Base-by-base conservation (phyloP, 257 asterid species). In the Gentiana macrophylla region DNA sequence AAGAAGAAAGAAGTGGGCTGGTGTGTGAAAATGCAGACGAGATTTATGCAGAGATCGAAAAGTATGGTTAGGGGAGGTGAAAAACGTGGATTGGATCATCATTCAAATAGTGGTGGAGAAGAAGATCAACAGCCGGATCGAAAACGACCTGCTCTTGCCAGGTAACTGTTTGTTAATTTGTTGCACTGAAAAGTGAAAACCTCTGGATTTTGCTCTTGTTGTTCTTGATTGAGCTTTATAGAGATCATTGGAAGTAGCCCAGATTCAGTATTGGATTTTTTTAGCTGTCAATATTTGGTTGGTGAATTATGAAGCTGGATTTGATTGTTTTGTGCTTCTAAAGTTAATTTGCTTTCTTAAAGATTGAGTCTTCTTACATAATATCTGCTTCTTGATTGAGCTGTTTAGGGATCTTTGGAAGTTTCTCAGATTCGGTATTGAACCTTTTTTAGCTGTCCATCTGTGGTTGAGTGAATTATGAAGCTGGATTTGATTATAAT, bases 121-220 rank as follows among this genome's bases (percentile, higher is more conserved):
- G 84, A 70, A 71, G 94, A 24, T 24, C 24, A 24, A 24, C 24
- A 85, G 53, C 95, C 96, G 37, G 84, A 84, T n/a, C 64, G 89
- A 77, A 91, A 91, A 63, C 79, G 96, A 8, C 98, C 96, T 4
- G 98, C 98, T 78, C 96, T 91, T 66, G 96, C 96, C 32, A 91
- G 94, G 98, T 91, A 72, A 58, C 50, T 66, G 24, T 24, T 24
- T 24, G 24, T 24, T 24, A 24, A 24, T 24, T 24, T 0, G 24
- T 24, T 24, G 24, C 24, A 24, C 57, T 38, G 37, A 5, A 37
- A 12, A 3, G 5, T 35, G 35, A 35, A 11, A 12, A 2, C 2
- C 3, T 15, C 1, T 7, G 35, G 12, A 6, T 3, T 49, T 6
- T 15, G 35, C 38, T 43, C 2, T 13, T 36, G 59, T 5, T 55